These are phyloP conservation scores for Rubus parviflorus DNA, from an alignment of 306 rosid species.

Conservation along the genomic window DNA sequence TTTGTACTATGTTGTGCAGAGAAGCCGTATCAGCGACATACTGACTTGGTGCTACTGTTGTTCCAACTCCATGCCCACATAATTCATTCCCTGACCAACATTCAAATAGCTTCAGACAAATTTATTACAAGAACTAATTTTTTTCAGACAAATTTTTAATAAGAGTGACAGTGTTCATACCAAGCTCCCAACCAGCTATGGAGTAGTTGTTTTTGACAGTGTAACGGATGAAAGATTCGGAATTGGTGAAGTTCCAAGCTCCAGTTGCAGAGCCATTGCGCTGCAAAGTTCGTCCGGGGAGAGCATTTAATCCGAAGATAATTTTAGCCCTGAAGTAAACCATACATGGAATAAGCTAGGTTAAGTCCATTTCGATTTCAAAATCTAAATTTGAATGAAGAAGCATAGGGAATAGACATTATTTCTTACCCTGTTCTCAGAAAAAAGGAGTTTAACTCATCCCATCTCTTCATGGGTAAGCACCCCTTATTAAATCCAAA, in stretches of 20 bases:
- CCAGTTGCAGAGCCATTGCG: slow-evolving; percentile 49
- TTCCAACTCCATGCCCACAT: slow-evolving; percentile 78
- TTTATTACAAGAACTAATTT: background rate
- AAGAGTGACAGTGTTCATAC: slow-evolving; percentile 38
- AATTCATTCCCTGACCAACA: slow-evolving; percentile 73
- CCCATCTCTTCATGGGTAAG: slow-evolving; percentile 86
- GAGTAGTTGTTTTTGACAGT: slow-evolving; percentile 62
- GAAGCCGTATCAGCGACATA: slow-evolving; percentile 61
- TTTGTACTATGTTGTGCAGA: slow-evolving; percentile 50
- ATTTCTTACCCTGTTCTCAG: slow-evolving; percentile 67
- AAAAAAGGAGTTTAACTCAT: slow-evolving; percentile 78
- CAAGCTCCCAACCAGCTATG: slow-evolving; percentile 94
- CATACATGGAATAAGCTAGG: slow-evolving; percentile 23
- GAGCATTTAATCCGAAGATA: slow-evolving; percentile 86
- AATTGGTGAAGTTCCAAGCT: slow-evolving; percentile 70
- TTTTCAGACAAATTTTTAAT: background rate
- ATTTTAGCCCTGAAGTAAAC: slow-evolving; percentile 69
- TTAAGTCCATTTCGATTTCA: slow-evolving; percentile 21
- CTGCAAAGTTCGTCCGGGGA: slow-evolving; percentile 48
- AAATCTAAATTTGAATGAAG: background rate
- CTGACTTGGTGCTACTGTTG: slow-evolving; percentile 61
- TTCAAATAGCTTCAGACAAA: background rate
- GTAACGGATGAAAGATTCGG: slow-evolving; percentile 75
- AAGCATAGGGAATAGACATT: slow-evolving; percentile 8
- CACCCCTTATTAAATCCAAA: slow-evolving; percentile 81